A percentile compares a stretch with the other conserved stretches of the same genome.
phyloP scores from a whole-genome alignment of 1,139 yeast genomes.

The Candida pseudoviswanathii region DNA sequence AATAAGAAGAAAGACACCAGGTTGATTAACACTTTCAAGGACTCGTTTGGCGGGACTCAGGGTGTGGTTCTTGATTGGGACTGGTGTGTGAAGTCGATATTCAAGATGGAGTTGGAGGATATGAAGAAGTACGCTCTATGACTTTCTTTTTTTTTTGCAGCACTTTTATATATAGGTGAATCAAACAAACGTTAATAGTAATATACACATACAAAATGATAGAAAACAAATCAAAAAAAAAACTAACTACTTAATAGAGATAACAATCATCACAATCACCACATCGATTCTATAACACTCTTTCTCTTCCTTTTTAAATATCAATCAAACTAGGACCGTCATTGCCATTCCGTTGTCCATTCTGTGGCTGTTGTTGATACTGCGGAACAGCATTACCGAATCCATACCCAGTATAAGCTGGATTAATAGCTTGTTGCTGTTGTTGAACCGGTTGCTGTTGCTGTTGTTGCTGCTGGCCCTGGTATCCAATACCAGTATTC shows the following conservation, averaged over 20 bases:
- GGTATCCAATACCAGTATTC: constrained; percentile 75
- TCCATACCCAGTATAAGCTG: constrained; percentile 84
- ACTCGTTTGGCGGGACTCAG: constrained; percentile 14
- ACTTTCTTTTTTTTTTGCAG: background rate
- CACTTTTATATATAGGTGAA: background rate
- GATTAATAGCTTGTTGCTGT: constrained; percentile 21
- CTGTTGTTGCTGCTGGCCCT: constrained; percentile 48
- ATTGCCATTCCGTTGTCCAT: constrained; percentile 24
- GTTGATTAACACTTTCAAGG: constrained; percentile 41
- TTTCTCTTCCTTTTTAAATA: constrained; percentile 24
- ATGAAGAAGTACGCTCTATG: constrained; percentile 26
- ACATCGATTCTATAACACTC: background rate
- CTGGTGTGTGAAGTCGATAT: constrained; percentile 65
- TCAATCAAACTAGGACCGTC: constrained; percentile 55
- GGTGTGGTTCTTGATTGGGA: constrained; percentile 61
- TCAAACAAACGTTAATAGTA: background rate
- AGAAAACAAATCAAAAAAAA: background rate
- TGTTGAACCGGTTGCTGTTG: constrained; percentile 16
- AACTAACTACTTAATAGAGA: background rate
- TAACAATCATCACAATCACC: background rate
- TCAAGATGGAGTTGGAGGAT: constrained; percentile 42
- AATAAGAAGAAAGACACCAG: constrained; percentile 48
- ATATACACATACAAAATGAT: constrained; percentile 1
- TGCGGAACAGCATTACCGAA: constrained; percentile 66
- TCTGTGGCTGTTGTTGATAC: constrained; percentile 24